A percentile compares a stretch with the other conserved stretches of the same genome.
Evolutionary conservation across 2,329 filamentous ascomycete species (phyloP).

Genomic region (Chrysoporthe puriensis): DNA sequence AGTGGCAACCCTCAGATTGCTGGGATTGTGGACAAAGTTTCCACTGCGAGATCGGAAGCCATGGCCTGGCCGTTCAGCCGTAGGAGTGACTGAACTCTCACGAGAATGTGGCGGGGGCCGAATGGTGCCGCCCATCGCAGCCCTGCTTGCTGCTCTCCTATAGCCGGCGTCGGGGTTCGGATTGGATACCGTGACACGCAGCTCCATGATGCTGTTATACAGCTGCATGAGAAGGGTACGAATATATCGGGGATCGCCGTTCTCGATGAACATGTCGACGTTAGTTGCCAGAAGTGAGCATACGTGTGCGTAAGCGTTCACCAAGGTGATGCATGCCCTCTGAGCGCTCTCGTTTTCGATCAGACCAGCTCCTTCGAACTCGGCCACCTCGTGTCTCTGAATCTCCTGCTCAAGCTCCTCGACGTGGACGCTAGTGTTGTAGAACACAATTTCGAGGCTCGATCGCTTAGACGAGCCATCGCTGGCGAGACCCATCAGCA

Average conservation of each 20-base stretch:
- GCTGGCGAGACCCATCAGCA: constrained; percentile 63
- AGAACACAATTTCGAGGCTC: constrained; percentile 68
- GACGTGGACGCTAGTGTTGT: constrained; percentile 69
- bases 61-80: constrained; percentile 49
- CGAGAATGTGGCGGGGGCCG: constrained; percentile 48
- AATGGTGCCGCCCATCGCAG: constrained; percentile 50
- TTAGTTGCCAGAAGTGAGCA: constrained; percentile 64
- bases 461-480: constrained; percentile 64
- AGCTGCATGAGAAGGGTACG: constrained; percentile 65
- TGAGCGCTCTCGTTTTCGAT: constrained; percentile 67
- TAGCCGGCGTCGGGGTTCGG: constrained; percentile 37
- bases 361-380: constrained; percentile 51
- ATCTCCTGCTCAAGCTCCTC: constrained; percentile 69
- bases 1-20: constrained; percentile 60
- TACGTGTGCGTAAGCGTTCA: constrained; percentile 68
- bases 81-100: constrained; percentile 58
- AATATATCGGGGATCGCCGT: constrained; percentile 69
- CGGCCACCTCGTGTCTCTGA: constrained; percentile 60
- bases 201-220: constrained; percentile 70
- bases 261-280: constrained; percentile 66
- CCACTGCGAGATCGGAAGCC: constrained; percentile 44
- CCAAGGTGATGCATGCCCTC: constrained; percentile 64
- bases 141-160: constrained; percentile 33
- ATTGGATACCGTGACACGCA: constrained; percentile 57
- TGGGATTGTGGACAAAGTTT: constrained; percentile 51